Conservation (phyloP, 495 filamentous ascomycete species). For the Neurospora africana region DNA sequence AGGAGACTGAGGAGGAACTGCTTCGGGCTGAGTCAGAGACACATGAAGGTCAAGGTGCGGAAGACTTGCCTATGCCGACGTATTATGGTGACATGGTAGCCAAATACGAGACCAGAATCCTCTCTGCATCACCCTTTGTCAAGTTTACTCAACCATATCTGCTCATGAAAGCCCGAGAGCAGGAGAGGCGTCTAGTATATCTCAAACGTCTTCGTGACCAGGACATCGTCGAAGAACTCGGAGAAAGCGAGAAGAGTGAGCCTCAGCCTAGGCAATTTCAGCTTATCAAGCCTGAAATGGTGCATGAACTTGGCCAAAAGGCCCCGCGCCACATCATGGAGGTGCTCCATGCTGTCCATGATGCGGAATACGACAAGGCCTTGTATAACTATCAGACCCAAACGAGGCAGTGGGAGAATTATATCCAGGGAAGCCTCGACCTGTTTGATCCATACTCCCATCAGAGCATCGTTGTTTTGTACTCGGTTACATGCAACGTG, state of each 20-base stretch:
- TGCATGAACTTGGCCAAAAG: slow-evolving; percentile 64
- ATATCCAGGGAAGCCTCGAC: slow-evolving; percentile 69
- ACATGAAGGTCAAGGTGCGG: slow-evolving; percentile 54
- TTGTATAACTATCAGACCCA: slow-evolving; percentile 90
- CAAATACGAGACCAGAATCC: slow-evolving; percentile 78
- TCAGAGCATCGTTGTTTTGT: slow-evolving; percentile 91
- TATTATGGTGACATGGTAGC: slow-evolving; percentile 92
- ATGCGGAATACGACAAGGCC: slow-evolving; percentile 93
- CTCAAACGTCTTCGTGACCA: slow-evolving; percentile 74
- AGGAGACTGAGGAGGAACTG: slow-evolving; percentile 6
- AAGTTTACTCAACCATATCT: slow-evolving; percentile 90
- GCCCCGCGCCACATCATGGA: slow-evolving; percentile 81
- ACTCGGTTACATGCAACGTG: slow-evolving; percentile 80
- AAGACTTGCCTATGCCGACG: slow-evolving; percentile 79
- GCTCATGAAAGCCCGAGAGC: slow-evolving; percentile 79
- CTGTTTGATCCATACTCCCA: slow-evolving; percentile 90
- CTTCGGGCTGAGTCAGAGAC: slow-evolving; percentile 37
- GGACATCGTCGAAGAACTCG: slow-evolving; percentile 48
- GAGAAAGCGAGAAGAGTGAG: slow-evolving; percentile 47
- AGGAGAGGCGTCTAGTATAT: slow-evolving; percentile 72
- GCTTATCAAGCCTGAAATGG: slow-evolving; percentile 89
- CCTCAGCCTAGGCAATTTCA: slow-evolving; percentile 55
- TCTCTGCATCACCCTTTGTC: slow-evolving; percentile 95
- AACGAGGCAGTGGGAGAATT: slow-evolving; percentile 89
- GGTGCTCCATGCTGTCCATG: slow-evolving; percentile 84